Percentiles rank a stretch among this genome's conserved stretches.
These are phyloP conservation scores for Coleophoma cylindrospora DNA, from an alignment of 2,329 filamentous ascomycete species.

Conservation along the genomic window DNA sequence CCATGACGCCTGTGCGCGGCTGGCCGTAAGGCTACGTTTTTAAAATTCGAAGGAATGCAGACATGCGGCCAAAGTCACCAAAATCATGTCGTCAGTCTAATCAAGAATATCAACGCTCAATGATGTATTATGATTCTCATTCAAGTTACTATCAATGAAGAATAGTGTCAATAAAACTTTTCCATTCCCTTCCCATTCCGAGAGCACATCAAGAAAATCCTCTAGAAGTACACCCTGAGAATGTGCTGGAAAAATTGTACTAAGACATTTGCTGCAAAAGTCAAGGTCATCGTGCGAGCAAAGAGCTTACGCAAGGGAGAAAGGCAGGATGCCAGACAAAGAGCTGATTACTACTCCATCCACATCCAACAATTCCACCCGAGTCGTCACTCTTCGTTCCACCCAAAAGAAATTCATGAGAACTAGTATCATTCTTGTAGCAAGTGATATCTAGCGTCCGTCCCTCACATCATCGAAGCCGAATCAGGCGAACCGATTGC, in stretches of 20 bases:
- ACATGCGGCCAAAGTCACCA: too few relatives aligned
- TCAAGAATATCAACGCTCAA: background rate
- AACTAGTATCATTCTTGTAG: slow-evolving; percentile 8
- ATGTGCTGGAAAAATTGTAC: slow-evolving; percentile 28
- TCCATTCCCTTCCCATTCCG: slow-evolving; percentile 25
- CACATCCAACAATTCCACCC: slow-evolving; percentile 11
- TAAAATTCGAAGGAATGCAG: background rate
- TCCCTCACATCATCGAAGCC: too few relatives aligned
- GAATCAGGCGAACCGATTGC: too few relatives aligned
- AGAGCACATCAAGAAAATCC: slow-evolving; percentile 25
- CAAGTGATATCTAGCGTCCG: too few relatives aligned
- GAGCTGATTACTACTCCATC: slow-evolving; percentile 9
- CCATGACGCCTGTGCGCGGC: slow-evolving; percentile 11
- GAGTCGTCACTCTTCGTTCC: slow-evolving; percentile 15
- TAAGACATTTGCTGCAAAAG: slow-evolving; percentile 25
- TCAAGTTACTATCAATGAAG: slow-evolving; percentile 10
- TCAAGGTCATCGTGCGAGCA: slow-evolving; percentile 24
- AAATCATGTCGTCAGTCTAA: too few relatives aligned
- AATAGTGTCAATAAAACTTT: slow-evolving; percentile 25
- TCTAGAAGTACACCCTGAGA: slow-evolving; percentile 31
- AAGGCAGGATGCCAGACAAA: slow-evolving; percentile 25
- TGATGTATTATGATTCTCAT: slow-evolving; percentile 5
- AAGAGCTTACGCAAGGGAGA: slow-evolving; percentile 18
- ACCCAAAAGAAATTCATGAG: slow-evolving; percentile 27
- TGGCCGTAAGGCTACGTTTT: slow-evolving; percentile 5